Conservation (phyloP, 2,329 filamentous ascomycete species). For the Talaromyces islandicus region DNA sequence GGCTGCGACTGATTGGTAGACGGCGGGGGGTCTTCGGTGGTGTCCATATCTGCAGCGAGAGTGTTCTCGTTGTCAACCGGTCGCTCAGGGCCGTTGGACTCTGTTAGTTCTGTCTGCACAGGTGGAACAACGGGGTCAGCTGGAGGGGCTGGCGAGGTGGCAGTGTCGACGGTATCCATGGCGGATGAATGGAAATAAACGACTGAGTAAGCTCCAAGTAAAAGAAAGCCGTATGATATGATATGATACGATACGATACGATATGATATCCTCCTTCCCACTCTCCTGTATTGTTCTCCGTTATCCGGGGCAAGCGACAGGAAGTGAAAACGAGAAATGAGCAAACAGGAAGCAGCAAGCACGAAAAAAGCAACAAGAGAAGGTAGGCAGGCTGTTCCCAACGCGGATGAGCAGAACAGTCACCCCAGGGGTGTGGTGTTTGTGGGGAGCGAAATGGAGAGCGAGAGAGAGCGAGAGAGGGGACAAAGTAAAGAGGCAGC, state of each 20-base stretch:
- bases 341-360: neutral
- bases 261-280: neutral
- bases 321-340: neutral
- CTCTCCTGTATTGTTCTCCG: neutral
- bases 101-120: neutral
- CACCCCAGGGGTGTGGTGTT: neutral
- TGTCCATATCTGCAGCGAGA: conserved; percentile 15
- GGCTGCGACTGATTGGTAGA: neutral
- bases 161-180: conserved; percentile 4
- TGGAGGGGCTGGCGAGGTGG: conserved; percentile 4
- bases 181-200: neutral
- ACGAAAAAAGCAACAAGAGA: neutral
- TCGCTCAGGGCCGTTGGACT: neutral
- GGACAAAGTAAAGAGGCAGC: conserved; percentile 1
- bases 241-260: too few relatives aligned
- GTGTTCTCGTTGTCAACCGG: neutral
- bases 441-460: conserved; percentile 5
- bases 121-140: neutral
- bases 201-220: neutral
- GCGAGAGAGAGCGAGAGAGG: conserved; percentile 8
- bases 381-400: neutral
- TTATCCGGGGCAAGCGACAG: neutral
- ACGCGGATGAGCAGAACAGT: conserved; percentile 7
- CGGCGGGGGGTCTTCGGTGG: conserved; percentile 12
- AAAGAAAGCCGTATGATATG: neutral